These are phyloP conservation scores for Nidularia sp. DNA, from an alignment of 768 basidiomycete species.

Conservation along the genomic window DNA sequence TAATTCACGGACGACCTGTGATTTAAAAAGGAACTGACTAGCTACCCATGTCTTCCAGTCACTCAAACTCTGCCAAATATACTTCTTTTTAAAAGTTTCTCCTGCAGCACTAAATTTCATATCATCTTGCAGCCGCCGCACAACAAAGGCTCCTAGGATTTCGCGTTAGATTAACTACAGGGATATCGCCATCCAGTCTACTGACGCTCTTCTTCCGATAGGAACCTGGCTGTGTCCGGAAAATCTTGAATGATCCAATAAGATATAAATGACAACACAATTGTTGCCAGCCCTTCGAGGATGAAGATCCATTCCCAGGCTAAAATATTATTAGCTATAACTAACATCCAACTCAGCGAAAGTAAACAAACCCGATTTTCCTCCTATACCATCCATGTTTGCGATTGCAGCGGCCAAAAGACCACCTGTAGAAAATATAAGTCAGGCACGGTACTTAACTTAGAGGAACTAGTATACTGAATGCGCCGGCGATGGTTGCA, in stretches of 20 bases:
- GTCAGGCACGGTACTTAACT: not conserved
- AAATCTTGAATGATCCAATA: slow-evolving; percentile 80
- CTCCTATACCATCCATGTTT: slow-evolving; percentile 68
- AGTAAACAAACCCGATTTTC: slow-evolving; percentile 44
- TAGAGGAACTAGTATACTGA: slow-evolving; percentile 34
- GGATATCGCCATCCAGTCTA: too few relatives aligned
- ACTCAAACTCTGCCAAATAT: slow-evolving; percentile 53
- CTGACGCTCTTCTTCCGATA: slow-evolving; percentile 59
- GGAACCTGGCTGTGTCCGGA: slow-evolving; percentile 70
- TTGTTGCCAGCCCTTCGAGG: slow-evolving; percentile 67
- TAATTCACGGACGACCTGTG: not conserved
- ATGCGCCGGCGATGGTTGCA: slow-evolving; percentile 75
- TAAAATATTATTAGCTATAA: too few relatives aligned
- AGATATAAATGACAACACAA: slow-evolving; percentile 52
- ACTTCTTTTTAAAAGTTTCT: slow-evolving; percentile 47
- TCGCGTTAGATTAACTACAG: too few relatives aligned
- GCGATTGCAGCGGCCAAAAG: slow-evolving; percentile 62
- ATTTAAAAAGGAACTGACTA: slow-evolving; percentile 35
- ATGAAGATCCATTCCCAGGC: slow-evolving; percentile 75
- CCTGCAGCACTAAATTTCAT: slow-evolving; percentile 64
- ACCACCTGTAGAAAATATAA: slow-evolving; percentile 37
- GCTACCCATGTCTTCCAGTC: slow-evolving; percentile 76
- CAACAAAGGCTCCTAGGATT: slow-evolving; percentile 56
- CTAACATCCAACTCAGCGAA: not conserved
- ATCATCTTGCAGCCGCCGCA: slow-evolving; percentile 63